These are phyloP conservation scores for Akebia trifoliata DNA, from an alignment of 164 flowering plant genomes.

Conservation along the genomic window DNA sequence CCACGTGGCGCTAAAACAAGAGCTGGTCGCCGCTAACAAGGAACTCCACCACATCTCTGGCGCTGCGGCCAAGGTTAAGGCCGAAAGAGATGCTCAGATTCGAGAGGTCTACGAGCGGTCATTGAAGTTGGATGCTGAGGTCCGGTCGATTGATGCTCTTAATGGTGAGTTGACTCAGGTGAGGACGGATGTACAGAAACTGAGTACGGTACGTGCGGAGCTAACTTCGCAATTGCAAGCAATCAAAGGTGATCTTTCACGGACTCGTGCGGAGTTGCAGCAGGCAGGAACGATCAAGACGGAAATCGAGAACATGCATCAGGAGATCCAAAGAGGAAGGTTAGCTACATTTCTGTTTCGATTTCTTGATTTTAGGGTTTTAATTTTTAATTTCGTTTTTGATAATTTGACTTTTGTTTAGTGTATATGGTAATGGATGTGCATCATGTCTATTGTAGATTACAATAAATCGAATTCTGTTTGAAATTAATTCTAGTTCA, in stretches of 20 bases:
- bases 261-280: constrained; percentile 30
- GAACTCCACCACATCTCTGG: constrained; percentile 54
- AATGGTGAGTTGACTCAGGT: constrained; percentile 50
- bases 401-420: too few relatives aligned
- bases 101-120: constrained; percentile 58
- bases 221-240: constrained; percentile 33
- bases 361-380: not conserved
- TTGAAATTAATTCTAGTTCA: too few relatives aligned
- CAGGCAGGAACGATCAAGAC: constrained; percentile 30
- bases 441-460: too few relatives aligned
- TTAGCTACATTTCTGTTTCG: constrained; percentile 11
- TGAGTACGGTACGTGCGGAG: constrained; percentile 30
- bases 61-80: constrained; percentile 44
- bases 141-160: constrained; percentile 32
- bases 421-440: too few relatives aligned
- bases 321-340: constrained; percentile 76
- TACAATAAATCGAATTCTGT: too few relatives aligned
- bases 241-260: constrained; percentile 31
- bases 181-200: constrained; percentile 39
- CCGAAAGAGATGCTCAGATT: constrained; percentile 56
- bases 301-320: constrained; percentile 44
- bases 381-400: too few relatives aligned
- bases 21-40: constrained; percentile 44
- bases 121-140: constrained; percentile 55
- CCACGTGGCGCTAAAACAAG: constrained; percentile 72